Evolutionary conservation across 1,284 basidiomycete genomes (phyloP).

Genomic region (Moesziomyces globuligerus): DNA sequence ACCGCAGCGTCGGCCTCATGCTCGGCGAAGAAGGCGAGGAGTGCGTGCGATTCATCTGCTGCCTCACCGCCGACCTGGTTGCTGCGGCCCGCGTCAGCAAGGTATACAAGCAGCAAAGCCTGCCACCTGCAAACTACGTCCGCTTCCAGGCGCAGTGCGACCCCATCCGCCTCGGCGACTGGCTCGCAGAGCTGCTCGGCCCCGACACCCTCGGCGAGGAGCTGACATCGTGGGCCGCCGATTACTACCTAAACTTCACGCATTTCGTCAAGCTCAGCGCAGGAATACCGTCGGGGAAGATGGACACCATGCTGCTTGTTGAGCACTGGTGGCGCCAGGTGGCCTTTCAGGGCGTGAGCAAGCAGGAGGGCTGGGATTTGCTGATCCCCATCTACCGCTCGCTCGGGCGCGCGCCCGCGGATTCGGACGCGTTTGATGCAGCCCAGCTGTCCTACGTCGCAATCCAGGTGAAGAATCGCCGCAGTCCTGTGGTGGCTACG

Average conservation of each 20-base stretch:
- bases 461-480: slow-evolving; percentile 10
- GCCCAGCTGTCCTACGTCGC: slow-evolving; percentile 10
- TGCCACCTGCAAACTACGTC: background rate
- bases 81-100: slow-evolving; percentile 1
- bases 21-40: slow-evolving; percentile 29
- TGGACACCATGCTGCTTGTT: background rate
- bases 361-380: slow-evolving; percentile 2
- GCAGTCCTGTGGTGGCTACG: background rate
- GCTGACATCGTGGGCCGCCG: slow-evolving; percentile 3
- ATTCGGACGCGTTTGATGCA: slow-evolving; percentile 3
- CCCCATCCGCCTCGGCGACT: slow-evolving; percentile 6
- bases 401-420: background rate
- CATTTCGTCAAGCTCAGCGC: slow-evolving; percentile 1
- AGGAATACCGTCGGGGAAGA: background rate
- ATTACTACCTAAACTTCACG: slow-evolving; percentile 12
- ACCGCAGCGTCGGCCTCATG: slow-evolving; percentile 14
- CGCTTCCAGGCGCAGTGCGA: slow-evolving; percentile 5
- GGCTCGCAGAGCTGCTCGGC: slow-evolving; percentile 3
- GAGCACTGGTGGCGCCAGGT: slow-evolving; percentile 6
- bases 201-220: background rate
- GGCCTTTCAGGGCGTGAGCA: background rate
- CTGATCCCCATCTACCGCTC: slow-evolving; percentile 9
- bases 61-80: slow-evolving; percentile 28
- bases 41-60: slow-evolving; percentile 35
- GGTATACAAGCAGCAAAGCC: too few species aligned